phyloP scores from a whole-genome alignment of 257 asterid species.

The Primulina eburnea region DNA sequence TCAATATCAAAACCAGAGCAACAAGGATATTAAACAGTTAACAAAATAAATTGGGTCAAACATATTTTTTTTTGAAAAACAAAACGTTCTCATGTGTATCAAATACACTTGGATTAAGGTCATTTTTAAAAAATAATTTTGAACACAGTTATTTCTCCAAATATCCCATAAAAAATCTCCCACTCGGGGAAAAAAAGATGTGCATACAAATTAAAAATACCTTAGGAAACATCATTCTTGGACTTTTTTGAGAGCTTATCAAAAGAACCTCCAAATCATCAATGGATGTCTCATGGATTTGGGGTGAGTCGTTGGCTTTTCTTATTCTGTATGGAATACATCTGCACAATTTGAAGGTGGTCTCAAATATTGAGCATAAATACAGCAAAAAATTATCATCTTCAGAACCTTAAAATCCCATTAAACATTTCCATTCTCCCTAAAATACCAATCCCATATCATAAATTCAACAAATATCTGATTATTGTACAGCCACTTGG shows the following conservation, averaged over 20 bases:
- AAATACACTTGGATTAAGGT: no score
- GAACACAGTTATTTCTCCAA: no score
- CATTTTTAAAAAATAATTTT: no score
- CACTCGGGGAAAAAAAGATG: background rate
- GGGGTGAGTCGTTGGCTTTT: constrained; percentile 32
- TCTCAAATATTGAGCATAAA: constrained; percentile 7
- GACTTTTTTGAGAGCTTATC: constrained; percentile 84
- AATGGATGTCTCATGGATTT: constrained; percentile 32
- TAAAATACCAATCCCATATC: background rate
- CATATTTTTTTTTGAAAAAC: no score
- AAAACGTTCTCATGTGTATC: no score
- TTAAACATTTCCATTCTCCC: background rate
- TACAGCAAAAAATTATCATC: background rate
- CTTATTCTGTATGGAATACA: constrained; percentile 78
- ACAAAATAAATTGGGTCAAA: no score
- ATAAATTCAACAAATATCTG: background rate
- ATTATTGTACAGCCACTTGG: background rate
- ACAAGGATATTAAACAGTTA: background rate
- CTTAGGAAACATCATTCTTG: constrained; percentile 96
- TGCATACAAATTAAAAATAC: constrained; percentile 25
- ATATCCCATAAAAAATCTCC: background rate
- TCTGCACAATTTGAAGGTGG: constrained; percentile 44
- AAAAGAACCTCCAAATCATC: constrained; percentile 79
- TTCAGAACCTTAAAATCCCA: background rate
- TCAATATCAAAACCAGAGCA: constrained; percentile 5